Evolutionary conservation across 352 stramenopile genomes (phyloP).

Genomic region (Phytophthora brassicae): DNA sequence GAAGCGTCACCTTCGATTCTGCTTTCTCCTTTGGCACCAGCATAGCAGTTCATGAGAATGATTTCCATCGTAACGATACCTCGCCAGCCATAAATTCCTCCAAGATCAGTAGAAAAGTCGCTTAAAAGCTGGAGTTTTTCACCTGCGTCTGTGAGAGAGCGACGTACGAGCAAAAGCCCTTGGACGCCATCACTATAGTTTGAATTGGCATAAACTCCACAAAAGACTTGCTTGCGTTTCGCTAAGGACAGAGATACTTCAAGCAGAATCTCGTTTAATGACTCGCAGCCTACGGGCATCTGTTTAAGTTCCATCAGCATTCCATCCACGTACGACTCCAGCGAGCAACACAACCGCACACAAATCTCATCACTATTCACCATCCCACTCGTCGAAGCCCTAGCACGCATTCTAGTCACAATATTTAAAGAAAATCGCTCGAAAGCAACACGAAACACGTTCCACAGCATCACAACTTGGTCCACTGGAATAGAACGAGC

Average conservation of each 20-base stretch:
- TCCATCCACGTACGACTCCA: conserved; percentile 32
- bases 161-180: conserved; percentile 29
- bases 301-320: conserved; percentile 24
- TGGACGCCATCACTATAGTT: conserved; percentile 21
- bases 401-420: conserved; percentile 26
- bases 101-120: conserved; percentile 34
- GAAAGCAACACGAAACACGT: conserved; percentile 38
- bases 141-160: conserved; percentile 25
- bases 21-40: not conserved
- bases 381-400: not conserved
- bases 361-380: not conserved
- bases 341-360: conserved; percentile 24
- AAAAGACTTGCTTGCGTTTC: conserved; percentile 40
- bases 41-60: conserved; percentile 41
- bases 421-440: conserved; percentile 28
- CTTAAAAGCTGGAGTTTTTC: conserved; percentile 15
- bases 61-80: conserved; percentile 65
- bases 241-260: conserved; percentile 32
- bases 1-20: conserved; percentile 1
- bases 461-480: conserved; percentile 29
- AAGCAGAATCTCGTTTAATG: conserved; percentile 12
- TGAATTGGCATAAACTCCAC: conserved; percentile 31
- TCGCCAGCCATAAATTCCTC: conserved; percentile 59
- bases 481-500: conserved; percentile 30
- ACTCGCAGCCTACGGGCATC: not conserved